Evolutionary conservation across 495 filamentous ascomycete genomes (phyloP).

Genomic region (Umbilicaria muhlenbergii): DNA sequence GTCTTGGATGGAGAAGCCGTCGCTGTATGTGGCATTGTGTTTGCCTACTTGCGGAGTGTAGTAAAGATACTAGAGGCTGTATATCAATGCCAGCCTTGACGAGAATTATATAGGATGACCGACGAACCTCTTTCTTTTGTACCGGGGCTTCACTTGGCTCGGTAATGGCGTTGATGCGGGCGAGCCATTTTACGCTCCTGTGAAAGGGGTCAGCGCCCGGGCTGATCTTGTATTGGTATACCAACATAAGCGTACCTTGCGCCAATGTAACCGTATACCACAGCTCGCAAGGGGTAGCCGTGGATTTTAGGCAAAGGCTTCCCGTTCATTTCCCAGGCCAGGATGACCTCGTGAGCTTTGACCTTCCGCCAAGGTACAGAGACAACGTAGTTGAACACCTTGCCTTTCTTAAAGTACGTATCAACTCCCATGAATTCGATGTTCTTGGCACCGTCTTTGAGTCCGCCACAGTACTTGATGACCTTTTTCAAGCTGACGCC

Average conservation of each 20-base stretch:
- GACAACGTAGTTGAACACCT: constrained; percentile 40
- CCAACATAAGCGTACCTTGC: neutral
- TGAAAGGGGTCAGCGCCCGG: neutral
- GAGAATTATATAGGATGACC: too few relatives aligned
- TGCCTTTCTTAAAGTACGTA: constrained; percentile 43
- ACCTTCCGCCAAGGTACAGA: constrained; percentile 41
- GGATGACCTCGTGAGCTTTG: constrained; percentile 37
- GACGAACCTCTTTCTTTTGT: constrained; percentile 10
- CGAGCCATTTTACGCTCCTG: constrained; percentile 41
- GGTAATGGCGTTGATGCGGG: constrained; percentile 32
- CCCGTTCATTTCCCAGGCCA: constrained; percentile 48
- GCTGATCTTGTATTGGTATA: neutral
- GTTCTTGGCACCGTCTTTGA: constrained; percentile 32
- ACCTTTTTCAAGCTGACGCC: constrained; percentile 47
- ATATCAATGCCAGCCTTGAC: constrained; percentile 19
- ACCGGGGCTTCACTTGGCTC: constrained; percentile 22
- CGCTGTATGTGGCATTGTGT: constrained; percentile 35
- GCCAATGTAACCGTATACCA: constrained; percentile 39
- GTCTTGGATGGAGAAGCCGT: constrained; percentile 45
- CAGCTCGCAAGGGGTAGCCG: constrained; percentile 37
- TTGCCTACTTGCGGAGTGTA: constrained; percentile 44
- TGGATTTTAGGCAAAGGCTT: constrained; percentile 40
- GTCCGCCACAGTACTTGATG: constrained; percentile 42
- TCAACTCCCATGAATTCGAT: constrained; percentile 44
- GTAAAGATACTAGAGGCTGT: constrained; percentile 41